Evolutionary conservation across 208 protist species (phyloP).

Genomic region (Acanthamoeba royreba): DNA sequence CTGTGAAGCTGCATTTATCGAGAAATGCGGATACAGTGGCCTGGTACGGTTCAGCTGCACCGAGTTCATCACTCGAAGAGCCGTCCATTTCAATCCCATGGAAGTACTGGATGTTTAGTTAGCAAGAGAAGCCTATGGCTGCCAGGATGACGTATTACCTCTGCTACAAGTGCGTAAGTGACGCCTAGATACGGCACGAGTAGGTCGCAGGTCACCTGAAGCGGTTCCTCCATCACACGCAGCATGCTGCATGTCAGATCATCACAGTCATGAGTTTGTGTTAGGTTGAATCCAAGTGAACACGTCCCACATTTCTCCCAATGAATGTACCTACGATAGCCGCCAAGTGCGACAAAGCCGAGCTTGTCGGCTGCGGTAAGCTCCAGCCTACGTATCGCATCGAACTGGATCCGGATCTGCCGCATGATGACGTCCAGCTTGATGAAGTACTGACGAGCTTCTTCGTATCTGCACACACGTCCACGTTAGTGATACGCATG

Average conservation of each 20-base stretch:
- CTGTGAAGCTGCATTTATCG: not conserved
- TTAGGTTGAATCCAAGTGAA: too few relatives aligned
- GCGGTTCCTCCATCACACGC: conserved; percentile 1
- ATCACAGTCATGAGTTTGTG: too few relatives aligned
- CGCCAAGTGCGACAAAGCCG: not conserved
- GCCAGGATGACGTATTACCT: not conserved
- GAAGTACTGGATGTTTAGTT: not conserved
- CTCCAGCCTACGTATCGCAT: not conserved
- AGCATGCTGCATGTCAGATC: not conserved
- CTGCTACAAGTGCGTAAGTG: not conserved
- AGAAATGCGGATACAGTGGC: not conserved
- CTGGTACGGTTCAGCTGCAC: too few relatives aligned
- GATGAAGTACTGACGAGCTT: not conserved
- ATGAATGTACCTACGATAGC: not conserved
- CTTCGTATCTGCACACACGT: not conserved
- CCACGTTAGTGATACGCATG: not conserved
- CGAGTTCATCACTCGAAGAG: too few relatives aligned
- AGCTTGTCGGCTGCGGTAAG: not conserved
- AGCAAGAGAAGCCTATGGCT: too few relatives aligned
- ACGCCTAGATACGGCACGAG: not conserved
- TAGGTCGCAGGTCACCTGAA: not conserved
- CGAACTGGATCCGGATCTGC: not conserved
- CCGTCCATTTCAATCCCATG: not conserved
- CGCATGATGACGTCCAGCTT: not conserved
- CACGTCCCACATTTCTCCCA: too few relatives aligned